phyloP scores from a whole-genome alignment of 176 grass and related monocot species.

The Alopecurus myosuroides region DNA sequence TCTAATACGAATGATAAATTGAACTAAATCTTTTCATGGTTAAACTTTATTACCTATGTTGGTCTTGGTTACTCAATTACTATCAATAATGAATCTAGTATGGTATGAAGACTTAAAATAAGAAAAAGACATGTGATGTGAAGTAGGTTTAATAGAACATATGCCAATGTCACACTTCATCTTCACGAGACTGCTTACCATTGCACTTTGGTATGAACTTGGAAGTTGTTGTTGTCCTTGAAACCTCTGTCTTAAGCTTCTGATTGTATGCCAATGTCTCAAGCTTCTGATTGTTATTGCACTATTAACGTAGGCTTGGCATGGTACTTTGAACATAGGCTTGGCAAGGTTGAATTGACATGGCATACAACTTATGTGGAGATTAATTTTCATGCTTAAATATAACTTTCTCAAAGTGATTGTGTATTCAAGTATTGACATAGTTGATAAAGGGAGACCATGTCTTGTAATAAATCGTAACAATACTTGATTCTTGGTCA shows the following conservation, averaged over 20 bases:
- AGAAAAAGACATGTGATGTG: background rate
- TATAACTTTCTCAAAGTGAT: background rate
- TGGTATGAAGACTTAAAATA: background rate
- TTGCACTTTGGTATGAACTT: slow-evolving; percentile 12
- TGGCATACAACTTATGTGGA: background rate
- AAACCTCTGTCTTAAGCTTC: background rate
- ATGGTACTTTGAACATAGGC: background rate
- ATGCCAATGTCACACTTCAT: background rate
- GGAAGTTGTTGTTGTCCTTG: background rate
- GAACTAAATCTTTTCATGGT: background rate
- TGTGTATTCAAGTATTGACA: background rate
- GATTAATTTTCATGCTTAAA: background rate
- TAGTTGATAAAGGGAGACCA: background rate
- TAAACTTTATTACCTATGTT: background rate
- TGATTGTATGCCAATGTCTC: background rate
- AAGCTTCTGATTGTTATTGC: background rate
- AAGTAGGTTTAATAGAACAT: background rate
- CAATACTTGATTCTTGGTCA: background rate
- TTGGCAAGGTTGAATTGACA: background rate
- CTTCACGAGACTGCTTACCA: background rate
- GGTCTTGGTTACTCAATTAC: background rate
- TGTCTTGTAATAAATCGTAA: background rate
- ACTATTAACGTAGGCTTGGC: background rate
- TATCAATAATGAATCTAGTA: background rate
- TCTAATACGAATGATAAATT: background rate